A percentile compares a stretch with the other conserved stretches of the same genome.
Conservation (phyloP, 768 basidiomycete species). For the Termitomyces bulborhizus region DNA sequence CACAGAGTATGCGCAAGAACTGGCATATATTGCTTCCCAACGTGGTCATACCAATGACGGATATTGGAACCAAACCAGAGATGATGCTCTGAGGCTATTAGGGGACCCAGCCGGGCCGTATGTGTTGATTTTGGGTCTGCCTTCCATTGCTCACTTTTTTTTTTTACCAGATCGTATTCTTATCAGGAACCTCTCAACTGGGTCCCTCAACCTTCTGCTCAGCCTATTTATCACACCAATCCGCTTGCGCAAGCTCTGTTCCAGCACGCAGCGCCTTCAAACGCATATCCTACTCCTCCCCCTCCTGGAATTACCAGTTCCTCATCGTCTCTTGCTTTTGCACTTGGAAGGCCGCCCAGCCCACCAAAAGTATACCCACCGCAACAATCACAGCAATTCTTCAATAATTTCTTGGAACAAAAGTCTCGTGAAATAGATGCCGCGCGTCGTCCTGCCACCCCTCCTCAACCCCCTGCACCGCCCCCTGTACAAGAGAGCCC, state of each 20-base stretch:
- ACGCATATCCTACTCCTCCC: constrained; percentile 69
- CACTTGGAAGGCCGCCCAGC: constrained; percentile 43
- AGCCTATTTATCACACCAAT: constrained; percentile 49
- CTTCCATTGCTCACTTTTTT: constrained; percentile 10
- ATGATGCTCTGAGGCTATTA: constrained; percentile 56
- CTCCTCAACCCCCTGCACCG: constrained; percentile 15
- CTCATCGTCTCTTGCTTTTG: constrained; percentile 72
- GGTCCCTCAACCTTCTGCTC: constrained; percentile 30
- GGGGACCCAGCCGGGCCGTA: constrained; percentile 48
- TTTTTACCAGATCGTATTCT: constrained; percentile 29
- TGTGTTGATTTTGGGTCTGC: constrained; percentile 17
- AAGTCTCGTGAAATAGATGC: constrained; percentile 39
- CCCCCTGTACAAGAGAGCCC: constrained; percentile 38
- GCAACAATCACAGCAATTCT: constrained; percentile 58
- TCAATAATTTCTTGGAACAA: constrained; percentile 58
- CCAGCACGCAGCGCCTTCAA: constrained; percentile 53
- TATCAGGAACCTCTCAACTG: constrained; percentile 38
- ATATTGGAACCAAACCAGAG: constrained; percentile 61
- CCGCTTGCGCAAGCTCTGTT: constrained; percentile 62
- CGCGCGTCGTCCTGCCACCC: constrained; percentile 17
- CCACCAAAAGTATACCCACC: constrained; percentile 35
- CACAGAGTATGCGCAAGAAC: constrained; percentile 61
- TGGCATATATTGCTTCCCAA: constrained; percentile 48
- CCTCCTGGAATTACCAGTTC: constrained; percentile 57
- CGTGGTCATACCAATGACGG: constrained; percentile 38